Percentiles rank a stretch among this genome's conserved stretches.
These are phyloP conservation scores for Cicer cuneatum DNA, from an alignment of 306 rosid species.

Conservation along the genomic window DNA sequence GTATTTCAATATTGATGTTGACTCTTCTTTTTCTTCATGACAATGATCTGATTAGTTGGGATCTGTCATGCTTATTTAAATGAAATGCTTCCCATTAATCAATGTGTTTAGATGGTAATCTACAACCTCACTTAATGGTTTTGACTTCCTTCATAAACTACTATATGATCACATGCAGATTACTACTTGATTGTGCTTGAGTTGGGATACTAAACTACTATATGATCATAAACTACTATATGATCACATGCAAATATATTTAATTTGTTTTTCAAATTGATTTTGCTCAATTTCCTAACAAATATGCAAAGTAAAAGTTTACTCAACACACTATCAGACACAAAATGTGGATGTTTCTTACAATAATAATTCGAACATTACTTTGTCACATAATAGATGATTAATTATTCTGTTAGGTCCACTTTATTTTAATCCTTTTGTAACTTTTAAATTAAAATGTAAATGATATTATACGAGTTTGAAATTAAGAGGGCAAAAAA, in stretches of 20 bases:
- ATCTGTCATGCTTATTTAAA: conserved; percentile 30
- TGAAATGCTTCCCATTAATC: conserved; percentile 33
- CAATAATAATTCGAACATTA: too few species aligned
- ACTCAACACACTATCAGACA: too few species aligned
- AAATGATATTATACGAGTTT: background rate
- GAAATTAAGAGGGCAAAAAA: background rate
- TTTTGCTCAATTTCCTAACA: too few species aligned
- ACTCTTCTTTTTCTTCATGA: conserved; percentile 27
- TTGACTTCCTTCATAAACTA: conserved; percentile 20
- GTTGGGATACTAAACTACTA: too few species aligned
- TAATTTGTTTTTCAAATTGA: too few species aligned
- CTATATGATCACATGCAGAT: conserved; percentile 6
- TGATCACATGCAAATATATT: background rate
- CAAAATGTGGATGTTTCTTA: too few species aligned
- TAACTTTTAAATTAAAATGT: conserved; percentile 1
- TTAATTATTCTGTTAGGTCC: background rate
- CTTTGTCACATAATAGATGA: background rate
- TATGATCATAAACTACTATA: conserved; percentile 9
- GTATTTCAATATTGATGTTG: conserved; percentile 22
- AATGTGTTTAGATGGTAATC: conserved; percentile 24
- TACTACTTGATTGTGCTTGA: too few species aligned
- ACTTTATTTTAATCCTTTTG: background rate
- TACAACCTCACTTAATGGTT: conserved; percentile 11
- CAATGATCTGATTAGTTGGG: conserved; percentile 48
- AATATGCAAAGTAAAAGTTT: too few species aligned